Evolutionary conservation across 1,139 yeast species (phyloP).

Genomic region (Lodderomyces theae): DNA sequence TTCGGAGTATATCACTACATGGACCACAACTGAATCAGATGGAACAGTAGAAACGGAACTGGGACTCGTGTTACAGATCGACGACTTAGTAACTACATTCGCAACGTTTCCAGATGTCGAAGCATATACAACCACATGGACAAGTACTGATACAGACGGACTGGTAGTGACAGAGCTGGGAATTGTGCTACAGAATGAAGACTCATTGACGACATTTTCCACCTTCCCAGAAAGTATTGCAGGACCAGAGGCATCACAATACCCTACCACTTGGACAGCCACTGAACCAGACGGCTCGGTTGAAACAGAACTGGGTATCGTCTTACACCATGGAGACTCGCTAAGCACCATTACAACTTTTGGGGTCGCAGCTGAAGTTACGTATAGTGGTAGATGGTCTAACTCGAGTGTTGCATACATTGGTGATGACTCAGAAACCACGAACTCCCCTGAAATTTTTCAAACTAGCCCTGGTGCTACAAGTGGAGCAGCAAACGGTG

Average conservation of each 20-base stretch:
- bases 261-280: slow-evolving; percentile 6
- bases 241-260: slow-evolving; percentile 4
- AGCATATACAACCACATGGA: slow-evolving; percentile 7
- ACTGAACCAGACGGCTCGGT: slow-evolving; percentile 7
- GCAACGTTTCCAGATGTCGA: neutral
- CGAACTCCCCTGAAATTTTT: no score
- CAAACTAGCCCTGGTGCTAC: no score
- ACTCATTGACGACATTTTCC: slow-evolving; percentile 7
- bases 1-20: neutral
- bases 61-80: no score
- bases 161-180: slow-evolving; percentile 14
- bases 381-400: no score
- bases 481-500: no score
- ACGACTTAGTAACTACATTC: no score
- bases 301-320: slow-evolving; percentile 6
- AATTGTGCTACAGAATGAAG: slow-evolving; percentile 14
- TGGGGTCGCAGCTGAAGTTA: slow-evolving; percentile 7
- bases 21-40: no score
- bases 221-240: slow-evolving; percentile 3
- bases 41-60: no score
- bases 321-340: neutral
- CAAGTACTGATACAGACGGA: slow-evolving; percentile 7
- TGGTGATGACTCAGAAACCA: no score
- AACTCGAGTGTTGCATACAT: no score
- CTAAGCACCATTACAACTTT: slow-evolving; percentile 3